These are phyloP conservation scores for Solanum lycopersicoides DNA, from an alignment of 257 asterid species.

Conservation along the genomic window DNA sequence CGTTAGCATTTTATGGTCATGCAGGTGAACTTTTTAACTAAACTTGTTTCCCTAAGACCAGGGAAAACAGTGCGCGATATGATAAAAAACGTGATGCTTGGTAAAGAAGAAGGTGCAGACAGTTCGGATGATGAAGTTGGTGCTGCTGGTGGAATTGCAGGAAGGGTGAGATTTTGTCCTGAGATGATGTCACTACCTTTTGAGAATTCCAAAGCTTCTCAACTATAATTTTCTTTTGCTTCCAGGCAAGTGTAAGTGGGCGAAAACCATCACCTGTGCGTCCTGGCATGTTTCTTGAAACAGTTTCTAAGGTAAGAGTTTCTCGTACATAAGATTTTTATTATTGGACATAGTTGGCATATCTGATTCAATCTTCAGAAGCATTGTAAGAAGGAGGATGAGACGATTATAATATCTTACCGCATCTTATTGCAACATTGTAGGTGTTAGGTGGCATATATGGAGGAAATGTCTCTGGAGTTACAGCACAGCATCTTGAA, in stretches of 20 bases:
- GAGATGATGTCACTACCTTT: neutral
- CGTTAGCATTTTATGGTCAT: constrained; percentile 2
- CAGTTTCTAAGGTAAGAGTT: constrained; percentile 79
- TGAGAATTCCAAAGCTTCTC: neutral
- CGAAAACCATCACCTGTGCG: constrained; percentile 79
- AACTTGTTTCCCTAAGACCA: constrained; percentile 77
- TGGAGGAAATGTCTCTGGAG: constrained; percentile 64
- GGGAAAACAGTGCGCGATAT: constrained; percentile 75
- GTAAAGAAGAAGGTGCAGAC: constrained; percentile 77
- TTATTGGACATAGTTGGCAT: neutral
- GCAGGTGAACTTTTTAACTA: constrained; percentile 86
- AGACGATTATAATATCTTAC: constrained; percentile 2
- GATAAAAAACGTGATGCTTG: constrained; percentile 85
- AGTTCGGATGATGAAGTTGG: constrained; percentile 26
- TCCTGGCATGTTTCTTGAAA: constrained; percentile 98
- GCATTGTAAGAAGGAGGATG: neutral
- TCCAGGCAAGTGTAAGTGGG: constrained; percentile 75
- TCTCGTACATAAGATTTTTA: neutral
- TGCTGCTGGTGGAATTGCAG: constrained; percentile 44
- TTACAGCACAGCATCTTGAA: constrained; percentile 92
- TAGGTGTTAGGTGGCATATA: constrained; percentile 90
- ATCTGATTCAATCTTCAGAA: neutral
- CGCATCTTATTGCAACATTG: constrained; percentile 13
- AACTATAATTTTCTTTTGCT: constrained; percentile 16
- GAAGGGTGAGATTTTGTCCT: constrained; percentile 49